Evolutionary conservation across 1,139 yeast genomes (phyloP).

Genomic region (Hyphopichia buzzinii): DNA sequence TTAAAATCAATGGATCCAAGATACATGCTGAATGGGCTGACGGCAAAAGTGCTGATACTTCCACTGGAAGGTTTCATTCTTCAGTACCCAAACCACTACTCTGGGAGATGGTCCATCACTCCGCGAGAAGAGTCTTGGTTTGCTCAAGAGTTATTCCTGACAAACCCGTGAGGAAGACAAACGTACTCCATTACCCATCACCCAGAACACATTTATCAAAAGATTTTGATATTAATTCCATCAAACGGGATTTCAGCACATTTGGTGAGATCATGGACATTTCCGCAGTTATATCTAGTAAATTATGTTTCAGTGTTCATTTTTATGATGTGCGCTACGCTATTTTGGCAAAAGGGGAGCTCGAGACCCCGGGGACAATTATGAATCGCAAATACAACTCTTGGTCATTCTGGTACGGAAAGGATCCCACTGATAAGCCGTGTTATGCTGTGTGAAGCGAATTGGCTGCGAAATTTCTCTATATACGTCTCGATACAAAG

Average conservation of each 20-base stretch:
- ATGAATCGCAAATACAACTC: conserved; percentile 48
- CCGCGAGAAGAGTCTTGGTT: conserved; percentile 36
- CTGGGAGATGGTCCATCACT: conserved; percentile 26
- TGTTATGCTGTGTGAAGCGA: conserved; percentile 14
- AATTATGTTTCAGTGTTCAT: conserved; percentile 60
- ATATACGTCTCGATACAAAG: no score
- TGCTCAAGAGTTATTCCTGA: conserved; percentile 27
- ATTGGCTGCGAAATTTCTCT: neutral
- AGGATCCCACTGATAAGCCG: conserved; percentile 63
- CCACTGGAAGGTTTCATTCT: conserved; percentile 26
- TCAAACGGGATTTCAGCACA: conserved; percentile 49
- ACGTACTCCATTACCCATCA: conserved; percentile 31
- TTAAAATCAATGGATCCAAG: conserved; percentile 58
- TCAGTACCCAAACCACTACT: conserved; percentile 24
- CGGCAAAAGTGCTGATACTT: conserved; percentile 17
- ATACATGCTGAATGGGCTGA: conserved; percentile 42
- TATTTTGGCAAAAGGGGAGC: conserved; percentile 55
- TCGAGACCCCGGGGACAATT: conserved; percentile 30
- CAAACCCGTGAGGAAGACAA: conserved; percentile 17
- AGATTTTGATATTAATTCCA: conserved; percentile 25
- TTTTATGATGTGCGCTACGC: conserved; percentile 65
- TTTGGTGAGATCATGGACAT: conserved; percentile 67
- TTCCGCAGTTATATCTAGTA: conserved; percentile 65
- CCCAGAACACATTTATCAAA: conserved; percentile 30
- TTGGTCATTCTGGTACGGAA: conserved; percentile 69